phyloP scores from a whole-genome alignment of 176 grass and related monocot species.

The Avena sativa region DNA sequence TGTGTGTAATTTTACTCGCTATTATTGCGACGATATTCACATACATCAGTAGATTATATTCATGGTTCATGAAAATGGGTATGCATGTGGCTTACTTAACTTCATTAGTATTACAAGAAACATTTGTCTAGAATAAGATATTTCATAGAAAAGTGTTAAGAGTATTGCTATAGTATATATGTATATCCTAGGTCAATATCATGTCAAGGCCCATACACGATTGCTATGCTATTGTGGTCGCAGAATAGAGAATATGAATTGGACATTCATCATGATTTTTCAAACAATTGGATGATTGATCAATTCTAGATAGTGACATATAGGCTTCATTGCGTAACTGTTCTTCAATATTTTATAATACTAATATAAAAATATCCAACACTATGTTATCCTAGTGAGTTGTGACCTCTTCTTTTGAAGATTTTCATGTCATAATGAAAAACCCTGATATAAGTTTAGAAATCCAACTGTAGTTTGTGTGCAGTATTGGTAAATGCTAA shows the following conservation, averaged over 20 bases:
- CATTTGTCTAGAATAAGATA: too few relatives aligned
- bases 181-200: background rate
- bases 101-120: too few relatives aligned
- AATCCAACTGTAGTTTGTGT: background rate
- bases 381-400: too few relatives aligned
- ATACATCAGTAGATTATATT: too few relatives aligned
- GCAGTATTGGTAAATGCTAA: background rate
- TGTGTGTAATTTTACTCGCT: slow-evolving; percentile 42
- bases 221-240: background rate
- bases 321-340: background rate
- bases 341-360: background rate
- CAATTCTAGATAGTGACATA: background rate
- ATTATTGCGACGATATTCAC: background rate
- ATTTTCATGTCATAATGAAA: background rate
- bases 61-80: too few relatives aligned
- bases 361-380: background rate
- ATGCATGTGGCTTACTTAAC: too few relatives aligned
- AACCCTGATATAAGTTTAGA: slow-evolving; percentile 8
- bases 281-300: background rate
- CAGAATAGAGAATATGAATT: background rate
- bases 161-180: background rate
- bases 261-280: background rate
- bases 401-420: background rate
- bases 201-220: background rate
- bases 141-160: too few relatives aligned